phyloP scores from a whole-genome alignment of 2,329 filamentous ascomycete genomes.

The Trichoderma hamatum region DNA sequence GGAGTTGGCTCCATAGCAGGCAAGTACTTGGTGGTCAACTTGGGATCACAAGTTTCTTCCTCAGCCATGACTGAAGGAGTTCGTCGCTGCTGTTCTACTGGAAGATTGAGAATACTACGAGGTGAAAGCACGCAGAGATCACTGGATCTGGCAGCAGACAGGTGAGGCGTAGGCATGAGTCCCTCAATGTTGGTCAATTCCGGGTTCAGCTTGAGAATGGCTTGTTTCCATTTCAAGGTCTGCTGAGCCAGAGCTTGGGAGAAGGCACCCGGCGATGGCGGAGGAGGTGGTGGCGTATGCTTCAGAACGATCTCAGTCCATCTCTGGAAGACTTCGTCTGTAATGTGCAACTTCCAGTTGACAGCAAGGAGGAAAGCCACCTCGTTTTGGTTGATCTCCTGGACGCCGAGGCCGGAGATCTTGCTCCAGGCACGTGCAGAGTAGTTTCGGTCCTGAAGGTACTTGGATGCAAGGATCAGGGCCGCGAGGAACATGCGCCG shows the following conservation, averaged over 20 bases:
- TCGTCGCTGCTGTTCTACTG: slow-evolving; percentile 35
- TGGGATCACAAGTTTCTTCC: slow-evolving; percentile 17
- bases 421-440: slow-evolving; percentile 98
- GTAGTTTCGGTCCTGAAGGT: slow-evolving; percentile 96
- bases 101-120: slow-evolving; percentile 49
- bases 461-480: slow-evolving; percentile 95
- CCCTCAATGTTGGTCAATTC: slow-evolving; percentile 62
- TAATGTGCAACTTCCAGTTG: slow-evolving; percentile 93
- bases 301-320: slow-evolving; percentile 93
- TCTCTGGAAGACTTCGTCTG: slow-evolving; percentile 82
- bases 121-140: slow-evolving; percentile 46
- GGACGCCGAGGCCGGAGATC: slow-evolving; percentile 91
- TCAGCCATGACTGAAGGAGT: slow-evolving; percentile 45
- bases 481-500: slow-evolving; percentile 96
- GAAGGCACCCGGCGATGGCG: slow-evolving; percentile 55
- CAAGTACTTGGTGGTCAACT: neutral
- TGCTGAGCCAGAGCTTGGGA: slow-evolving; percentile 51
- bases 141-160: slow-evolving; percentile 35
- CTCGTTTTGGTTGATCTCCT: slow-evolving; percentile 97
- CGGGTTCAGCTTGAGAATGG: slow-evolving; percentile 60
- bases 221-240: slow-evolving; percentile 59
- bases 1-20: slow-evolving; percentile 51
- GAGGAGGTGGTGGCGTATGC: slow-evolving; percentile 72
- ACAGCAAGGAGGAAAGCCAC: slow-evolving; percentile 87
- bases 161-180: slow-evolving; percentile 45